Conservation (phyloP, 2,329 filamentous ascomycete species). For the Beauveria pseudobassiana region DNA sequence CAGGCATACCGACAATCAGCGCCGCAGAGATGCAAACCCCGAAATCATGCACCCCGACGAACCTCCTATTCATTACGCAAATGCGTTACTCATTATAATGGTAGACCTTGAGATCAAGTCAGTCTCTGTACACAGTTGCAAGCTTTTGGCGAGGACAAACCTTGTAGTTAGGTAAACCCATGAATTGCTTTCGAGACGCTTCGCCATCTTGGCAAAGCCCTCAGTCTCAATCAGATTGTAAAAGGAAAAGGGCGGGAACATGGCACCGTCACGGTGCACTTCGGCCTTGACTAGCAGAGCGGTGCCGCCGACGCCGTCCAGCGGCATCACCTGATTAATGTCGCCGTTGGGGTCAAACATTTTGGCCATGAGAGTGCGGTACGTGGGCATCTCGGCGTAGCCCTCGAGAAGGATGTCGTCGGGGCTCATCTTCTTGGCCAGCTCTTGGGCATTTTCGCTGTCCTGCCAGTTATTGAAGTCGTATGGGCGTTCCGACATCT, state of each 20-base stretch:
- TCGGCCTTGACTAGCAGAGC: slow-evolving; percentile 92
- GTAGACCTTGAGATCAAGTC: slow-evolving; percentile 10
- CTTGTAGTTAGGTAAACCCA: slow-evolving; percentile 93
- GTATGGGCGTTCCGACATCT: slow-evolving; percentile 73
- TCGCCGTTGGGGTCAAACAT: slow-evolving; percentile 55
- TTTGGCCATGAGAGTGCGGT: slow-evolving; percentile 84
- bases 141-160: slow-evolving; percentile 44
- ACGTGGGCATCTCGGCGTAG: slow-evolving; percentile 88
- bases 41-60: slow-evolving; percentile 6
- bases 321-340: slow-evolving; percentile 54
- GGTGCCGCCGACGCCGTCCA: slow-evolving; percentile 92
- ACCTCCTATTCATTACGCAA: slow-evolving; percentile 8
- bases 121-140: neutral
- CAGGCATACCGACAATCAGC: neutral
- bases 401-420: slow-evolving; percentile 93
- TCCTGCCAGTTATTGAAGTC: slow-evolving; percentile 99
- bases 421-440: slow-evolving; percentile 73
- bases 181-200: slow-evolving; percentile 72
- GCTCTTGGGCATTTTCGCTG: slow-evolving; percentile 66
- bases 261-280: slow-evolving; percentile 92
- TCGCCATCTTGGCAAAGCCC: slow-evolving; percentile 96
- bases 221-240: slow-evolving; percentile 98
- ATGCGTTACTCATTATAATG: slow-evolving; percentile 12
- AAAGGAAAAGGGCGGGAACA: slow-evolving; percentile 96
- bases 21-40: neutral